phyloP scores from a whole-genome alignment of 2,329 filamentous ascomycete genomes.

The Pyrenophora seminiperda region DNA sequence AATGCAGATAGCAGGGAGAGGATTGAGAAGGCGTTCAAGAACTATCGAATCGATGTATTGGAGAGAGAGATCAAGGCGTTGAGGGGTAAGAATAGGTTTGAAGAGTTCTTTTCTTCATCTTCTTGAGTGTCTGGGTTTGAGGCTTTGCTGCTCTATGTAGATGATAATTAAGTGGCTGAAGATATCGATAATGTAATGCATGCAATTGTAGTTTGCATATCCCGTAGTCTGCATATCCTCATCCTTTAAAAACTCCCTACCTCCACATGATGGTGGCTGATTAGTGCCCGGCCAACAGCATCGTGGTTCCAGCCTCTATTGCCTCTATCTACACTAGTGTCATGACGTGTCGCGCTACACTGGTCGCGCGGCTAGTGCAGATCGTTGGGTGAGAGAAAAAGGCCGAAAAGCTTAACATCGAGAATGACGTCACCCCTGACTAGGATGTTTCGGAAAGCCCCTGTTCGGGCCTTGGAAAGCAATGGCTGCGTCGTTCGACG shows the following conservation, averaged over 20 bases:
- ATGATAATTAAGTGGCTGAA: neutral
- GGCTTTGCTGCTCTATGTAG: neutral
- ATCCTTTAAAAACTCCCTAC: no score
- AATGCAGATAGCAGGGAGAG: conserved; percentile 61
- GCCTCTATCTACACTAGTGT: no score
- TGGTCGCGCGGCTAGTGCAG: conserved; percentile 16
- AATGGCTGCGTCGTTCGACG: conserved; percentile 4
- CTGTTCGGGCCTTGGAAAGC: conserved; percentile 16
- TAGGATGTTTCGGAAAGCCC: conserved; percentile 11
- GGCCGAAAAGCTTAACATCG: conserved; percentile 18
- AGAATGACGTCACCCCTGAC: conserved; percentile 27
- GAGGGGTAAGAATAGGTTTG: conserved; percentile 51
- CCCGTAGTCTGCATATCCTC: no score
- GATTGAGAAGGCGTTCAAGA: conserved; percentile 67
- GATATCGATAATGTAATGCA: no score
- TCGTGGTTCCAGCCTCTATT: conserved; percentile 6
- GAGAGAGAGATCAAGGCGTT: conserved; percentile 62
- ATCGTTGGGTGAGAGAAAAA: conserved; percentile 20
- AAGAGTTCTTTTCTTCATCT: conserved; percentile 34
- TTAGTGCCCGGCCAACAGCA: neutral
- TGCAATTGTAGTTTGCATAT: no score
- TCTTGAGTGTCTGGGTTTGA: neutral
- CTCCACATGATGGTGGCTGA: no score
- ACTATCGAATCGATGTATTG: conserved; percentile 67
- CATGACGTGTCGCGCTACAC: conserved; percentile 15